Evolutionary conservation across 495 filamentous ascomycete genomes (phyloP).

Genomic region (Jackrogersella minutella): DNA sequence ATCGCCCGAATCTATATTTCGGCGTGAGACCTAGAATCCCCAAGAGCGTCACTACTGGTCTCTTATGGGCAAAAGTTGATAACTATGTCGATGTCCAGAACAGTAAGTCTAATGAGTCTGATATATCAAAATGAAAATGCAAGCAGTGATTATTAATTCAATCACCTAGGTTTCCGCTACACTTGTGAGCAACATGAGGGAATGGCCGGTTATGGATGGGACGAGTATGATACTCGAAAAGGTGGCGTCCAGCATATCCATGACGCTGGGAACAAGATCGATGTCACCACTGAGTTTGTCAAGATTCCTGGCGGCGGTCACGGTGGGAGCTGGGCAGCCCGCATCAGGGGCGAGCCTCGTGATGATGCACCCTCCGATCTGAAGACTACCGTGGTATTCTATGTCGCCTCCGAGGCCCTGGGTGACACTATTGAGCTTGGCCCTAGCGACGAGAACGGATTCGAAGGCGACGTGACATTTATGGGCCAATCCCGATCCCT

Average conservation of each 20-base stretch:
- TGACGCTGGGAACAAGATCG: slow-evolving; percentile 84
- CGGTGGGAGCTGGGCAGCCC: slow-evolving; percentile 90
- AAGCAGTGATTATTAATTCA: slow-evolving; percentile 26
- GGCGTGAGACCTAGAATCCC: slow-evolving; percentile 88
- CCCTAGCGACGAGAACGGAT: slow-evolving; percentile 63
- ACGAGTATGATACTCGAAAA: slow-evolving; percentile 87
- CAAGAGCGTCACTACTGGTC: slow-evolving; percentile 80
- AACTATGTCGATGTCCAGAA: slow-evolving; percentile 77
- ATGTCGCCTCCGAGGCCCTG: slow-evolving; percentile 79
- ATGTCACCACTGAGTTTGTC: slow-evolving; percentile 90
- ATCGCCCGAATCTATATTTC: slow-evolving; percentile 95
- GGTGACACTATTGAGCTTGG: slow-evolving; percentile 67
- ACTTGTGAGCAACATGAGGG: slow-evolving; percentile 95
- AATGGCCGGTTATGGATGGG: slow-evolving; percentile 97
- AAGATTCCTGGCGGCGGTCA: slow-evolving; percentile 89
- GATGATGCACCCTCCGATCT: slow-evolving; percentile 68
- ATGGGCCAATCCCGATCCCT: slow-evolving; percentile 75
- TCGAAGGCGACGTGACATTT: slow-evolving; percentile 76
- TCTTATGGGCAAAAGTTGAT: slow-evolving; percentile 92
- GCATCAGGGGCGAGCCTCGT: slow-evolving; percentile 83
- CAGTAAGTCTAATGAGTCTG: slow-evolving; percentile 65
- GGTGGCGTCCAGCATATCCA: slow-evolving; percentile 91
- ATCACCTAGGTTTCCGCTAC: slow-evolving; percentile 77
- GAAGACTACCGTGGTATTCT: slow-evolving; percentile 82
- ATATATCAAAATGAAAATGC: not conserved